Percentiles rank a stretch among this genome's conserved stretches.
Conservation (phyloP, 2,329 filamentous ascomycete species). For the Escovopsis sp. region DNA sequence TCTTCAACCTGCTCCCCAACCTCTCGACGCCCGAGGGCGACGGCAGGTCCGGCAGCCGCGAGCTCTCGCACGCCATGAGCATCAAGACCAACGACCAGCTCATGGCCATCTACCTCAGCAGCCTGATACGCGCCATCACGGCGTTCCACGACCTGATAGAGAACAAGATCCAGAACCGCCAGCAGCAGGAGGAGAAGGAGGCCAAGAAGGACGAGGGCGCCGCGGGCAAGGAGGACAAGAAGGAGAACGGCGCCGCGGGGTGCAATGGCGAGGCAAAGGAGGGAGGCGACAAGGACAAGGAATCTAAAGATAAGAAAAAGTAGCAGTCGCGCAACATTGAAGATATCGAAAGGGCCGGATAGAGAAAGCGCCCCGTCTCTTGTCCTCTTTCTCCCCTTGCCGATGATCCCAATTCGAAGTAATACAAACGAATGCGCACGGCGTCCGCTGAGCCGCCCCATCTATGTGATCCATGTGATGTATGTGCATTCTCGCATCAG, state of each 20-base stretch:
- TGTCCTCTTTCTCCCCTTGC: too few species aligned
- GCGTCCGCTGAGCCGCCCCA: too few species aligned
- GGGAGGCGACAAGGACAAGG: slow-evolving; percentile 37
- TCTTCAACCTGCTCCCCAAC: slow-evolving; percentile 97
- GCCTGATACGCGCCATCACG: slow-evolving; percentile 91
- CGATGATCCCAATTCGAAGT: too few species aligned
- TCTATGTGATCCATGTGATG: too few species aligned
- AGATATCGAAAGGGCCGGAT: not conserved
- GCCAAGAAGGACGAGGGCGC: slow-evolving; percentile 61
- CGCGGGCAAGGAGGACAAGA: slow-evolving; percentile 44
- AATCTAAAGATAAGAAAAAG: slow-evolving; percentile 39
- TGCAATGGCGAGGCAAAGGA: slow-evolving; percentile 36
- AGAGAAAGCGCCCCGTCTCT: too few species aligned
- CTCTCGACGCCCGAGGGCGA: slow-evolving; percentile 69
- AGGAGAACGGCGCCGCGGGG: slow-evolving; percentile 30
- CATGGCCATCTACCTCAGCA: slow-evolving; percentile 95
- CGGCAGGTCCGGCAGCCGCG: slow-evolving; percentile 53
- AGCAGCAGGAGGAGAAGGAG: slow-evolving; percentile 93
- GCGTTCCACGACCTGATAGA: slow-evolving; percentile 98
- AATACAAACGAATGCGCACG: too few species aligned
- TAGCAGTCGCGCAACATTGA: slow-evolving; percentile 7
- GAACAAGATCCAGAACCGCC: slow-evolving; percentile 98
- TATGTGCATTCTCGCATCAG: slow-evolving; percentile 5
- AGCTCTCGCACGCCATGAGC: slow-evolving; percentile 92
- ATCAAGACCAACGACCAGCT: slow-evolving; percentile 99